These are phyloP conservation scores for Phytopythium sindhum DNA, from an alignment of 352 stramenopile species.

Conservation along the genomic window DNA sequence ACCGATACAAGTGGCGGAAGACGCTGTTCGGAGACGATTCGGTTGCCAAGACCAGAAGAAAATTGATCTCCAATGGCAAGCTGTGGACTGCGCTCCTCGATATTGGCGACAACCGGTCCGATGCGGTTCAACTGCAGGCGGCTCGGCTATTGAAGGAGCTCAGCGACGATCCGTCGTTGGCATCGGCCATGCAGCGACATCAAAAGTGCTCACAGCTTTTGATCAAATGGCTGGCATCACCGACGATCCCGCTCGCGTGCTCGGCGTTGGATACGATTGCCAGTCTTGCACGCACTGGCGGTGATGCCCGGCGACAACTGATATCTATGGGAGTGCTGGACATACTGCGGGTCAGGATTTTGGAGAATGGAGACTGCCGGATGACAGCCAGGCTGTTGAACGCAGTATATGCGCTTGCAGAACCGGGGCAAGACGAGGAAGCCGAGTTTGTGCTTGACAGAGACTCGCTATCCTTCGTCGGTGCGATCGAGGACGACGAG, in stretches of 20 bases:
- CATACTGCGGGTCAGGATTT: conserved; percentile 31
- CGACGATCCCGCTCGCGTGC: conserved; percentile 25
- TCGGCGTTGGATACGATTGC: conserved; percentile 38
- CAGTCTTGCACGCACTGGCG: conserved; percentile 32
- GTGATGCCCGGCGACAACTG: conserved; percentile 31
- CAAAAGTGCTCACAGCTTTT: conserved; percentile 21
- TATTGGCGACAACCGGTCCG: conserved; percentile 16
- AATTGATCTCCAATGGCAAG: conserved; percentile 45
- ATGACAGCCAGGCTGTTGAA: conserved; percentile 50
- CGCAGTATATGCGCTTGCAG: conserved; percentile 46
- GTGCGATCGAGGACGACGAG: conserved; percentile 46
- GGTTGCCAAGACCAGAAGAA: conserved; percentile 40
- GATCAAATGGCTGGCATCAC: conserved; percentile 43
- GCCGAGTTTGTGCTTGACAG: conserved; percentile 38
- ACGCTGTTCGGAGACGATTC: conserved; percentile 60
- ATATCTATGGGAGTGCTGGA: conserved; percentile 37
- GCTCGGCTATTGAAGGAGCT: conserved; percentile 39
- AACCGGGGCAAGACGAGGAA: conserved; percentile 6
- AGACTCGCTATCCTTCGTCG: conserved; percentile 62
- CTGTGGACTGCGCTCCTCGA: conserved; percentile 44
- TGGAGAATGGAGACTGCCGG: conserved; percentile 33
- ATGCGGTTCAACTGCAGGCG: conserved; percentile 44
- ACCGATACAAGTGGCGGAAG: conserved; percentile 51
- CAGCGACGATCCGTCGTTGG: conserved; percentile 24
- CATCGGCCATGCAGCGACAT: conserved; percentile 18